phyloP scores from a whole-genome alignment of 441 rosid genomes.

The Croton laevigatus region DNA sequence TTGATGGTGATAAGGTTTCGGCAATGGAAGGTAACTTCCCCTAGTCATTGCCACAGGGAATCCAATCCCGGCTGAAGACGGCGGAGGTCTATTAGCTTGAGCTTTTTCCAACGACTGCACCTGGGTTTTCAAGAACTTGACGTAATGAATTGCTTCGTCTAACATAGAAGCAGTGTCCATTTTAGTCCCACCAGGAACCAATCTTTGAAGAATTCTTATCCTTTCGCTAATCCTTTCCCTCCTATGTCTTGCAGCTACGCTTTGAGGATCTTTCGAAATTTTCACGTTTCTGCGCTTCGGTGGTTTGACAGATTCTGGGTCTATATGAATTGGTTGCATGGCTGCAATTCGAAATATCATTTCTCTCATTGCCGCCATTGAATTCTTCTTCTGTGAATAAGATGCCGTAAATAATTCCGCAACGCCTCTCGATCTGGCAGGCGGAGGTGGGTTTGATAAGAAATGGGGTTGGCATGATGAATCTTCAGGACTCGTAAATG shows the following conservation, averaged over 20 bases:
- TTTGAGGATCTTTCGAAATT: conserved; percentile 70
- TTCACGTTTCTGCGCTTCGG: conserved; percentile 61
- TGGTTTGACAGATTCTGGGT: conserved; percentile 63
- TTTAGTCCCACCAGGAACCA: conserved; percentile 73
- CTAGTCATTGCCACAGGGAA: conserved; percentile 40
- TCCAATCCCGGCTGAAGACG: conserved; percentile 27
- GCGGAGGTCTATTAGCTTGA: conserved; percentile 31
- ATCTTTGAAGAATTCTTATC: conserved; percentile 61
- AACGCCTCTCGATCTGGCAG: conserved; percentile 24
- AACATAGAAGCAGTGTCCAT: conserved; percentile 82
- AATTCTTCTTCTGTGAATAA: conserved; percentile 34
- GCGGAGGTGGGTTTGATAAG: conserved; percentile 1
- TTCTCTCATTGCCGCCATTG: conserved; percentile 69
- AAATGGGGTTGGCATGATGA: conserved; percentile 1
- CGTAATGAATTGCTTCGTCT: conserved; percentile 75
- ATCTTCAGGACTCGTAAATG: conserved; percentile 25
- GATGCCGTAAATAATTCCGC: conserved; percentile 19
- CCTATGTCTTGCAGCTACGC: conserved; percentile 66
- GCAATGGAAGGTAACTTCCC: conserved; percentile 28
- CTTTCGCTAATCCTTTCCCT: conserved; percentile 69
- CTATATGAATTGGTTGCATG: conserved; percentile 70
- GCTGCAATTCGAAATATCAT: conserved; percentile 65
- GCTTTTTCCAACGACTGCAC: conserved; percentile 58
- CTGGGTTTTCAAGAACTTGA: conserved; percentile 66
- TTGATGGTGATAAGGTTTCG: conserved; percentile 29